Evolutionary conservation across 495 filamentous ascomycete species (phyloP), one percentile per base, ranked within the genome.

Genomic region (Opeltia flavorubescens): DNA sequence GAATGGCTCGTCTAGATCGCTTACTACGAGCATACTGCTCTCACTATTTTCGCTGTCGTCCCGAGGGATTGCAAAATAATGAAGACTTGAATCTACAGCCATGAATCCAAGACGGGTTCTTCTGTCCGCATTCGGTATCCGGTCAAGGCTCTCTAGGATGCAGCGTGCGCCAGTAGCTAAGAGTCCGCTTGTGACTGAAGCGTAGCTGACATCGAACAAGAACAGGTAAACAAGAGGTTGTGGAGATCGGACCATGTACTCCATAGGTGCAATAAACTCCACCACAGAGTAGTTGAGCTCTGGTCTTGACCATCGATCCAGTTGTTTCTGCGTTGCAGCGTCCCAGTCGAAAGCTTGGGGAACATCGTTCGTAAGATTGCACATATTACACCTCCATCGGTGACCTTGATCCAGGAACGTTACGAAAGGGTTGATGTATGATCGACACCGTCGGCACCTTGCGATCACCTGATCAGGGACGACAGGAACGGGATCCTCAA

Each of bases 261-360:
- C 91, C 64, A 96, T 93, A 11, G 91, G 91, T 5, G 91, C 91
- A 49, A 98, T 83, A 55, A 96, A 98, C 60, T 98, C 91, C 17
- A 94, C 87, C 23, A 96, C 89, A 40, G 86, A 74, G 57, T 95
- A 80, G 64, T 96, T 98, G 43, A 98, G 74, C 59, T 98, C 91
- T 18, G 85, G 71, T 49, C 91, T 73, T 61, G 89, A 76, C 76
- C 91, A 87, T 54, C 91, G 67, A 60, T 98, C 93, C 20, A 91
- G 76, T 23, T 77, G 81, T 71, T 89, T 88, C 62, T 95, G 89
- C 42, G 84, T 66, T 12, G 86, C 79, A 30, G 84, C 78, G 65
- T 98, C 93, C 91, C 91, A 98, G 63, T 98, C 91, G 52, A 96
- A 98, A 4, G 88, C 89, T 66, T 96, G 93, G 7, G 91, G 91